Conservation (phyloP, 2,329 filamentous ascomycete genomes). For the Septoria linicola region DNA sequence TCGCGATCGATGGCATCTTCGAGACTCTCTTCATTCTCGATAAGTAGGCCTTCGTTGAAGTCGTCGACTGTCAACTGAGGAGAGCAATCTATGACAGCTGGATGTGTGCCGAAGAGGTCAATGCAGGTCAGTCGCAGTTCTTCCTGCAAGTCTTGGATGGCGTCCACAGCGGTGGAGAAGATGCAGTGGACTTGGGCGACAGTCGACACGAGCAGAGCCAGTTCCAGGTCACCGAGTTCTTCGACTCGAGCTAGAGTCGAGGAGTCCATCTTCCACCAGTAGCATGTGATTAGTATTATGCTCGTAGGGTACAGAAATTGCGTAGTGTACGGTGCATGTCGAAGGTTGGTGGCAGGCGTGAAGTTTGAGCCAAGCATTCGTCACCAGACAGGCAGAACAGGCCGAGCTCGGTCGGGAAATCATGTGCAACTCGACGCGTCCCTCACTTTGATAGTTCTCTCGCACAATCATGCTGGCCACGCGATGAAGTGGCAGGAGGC, state of each 20-base stretch:
- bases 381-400: neutral
- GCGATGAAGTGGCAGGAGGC: conserved; percentile 7
- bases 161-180: conserved; percentile 66
- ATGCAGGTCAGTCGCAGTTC: conserved; percentile 61
- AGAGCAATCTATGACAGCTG: conserved; percentile 70
- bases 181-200: conserved; percentile 84
- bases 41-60: conserved; percentile 70
- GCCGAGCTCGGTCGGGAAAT: no score
- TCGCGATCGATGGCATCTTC: conserved; percentile 14
- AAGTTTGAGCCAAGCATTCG: conserved; percentile 5
- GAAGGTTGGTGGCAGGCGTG: no score
- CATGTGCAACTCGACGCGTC: no score
- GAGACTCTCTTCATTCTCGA: conserved; percentile 35
- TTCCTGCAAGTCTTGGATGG: conserved; percentile 25
- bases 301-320: no score
- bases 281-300: no score
- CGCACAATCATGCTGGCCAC: neutral
- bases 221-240: conserved; percentile 79
- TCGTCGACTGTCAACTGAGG: conserved; percentile 74
- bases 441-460: no score
- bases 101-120: conserved; percentile 70
- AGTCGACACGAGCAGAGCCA: conserved; percentile 79
- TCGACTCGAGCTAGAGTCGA: conserved; percentile 58
- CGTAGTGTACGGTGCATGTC: no score
- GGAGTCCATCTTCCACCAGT: neutral